Base-by-base conservation (phyloP, 2,329 filamentous ascomycete species). In the Epichloe baconii region DNA sequence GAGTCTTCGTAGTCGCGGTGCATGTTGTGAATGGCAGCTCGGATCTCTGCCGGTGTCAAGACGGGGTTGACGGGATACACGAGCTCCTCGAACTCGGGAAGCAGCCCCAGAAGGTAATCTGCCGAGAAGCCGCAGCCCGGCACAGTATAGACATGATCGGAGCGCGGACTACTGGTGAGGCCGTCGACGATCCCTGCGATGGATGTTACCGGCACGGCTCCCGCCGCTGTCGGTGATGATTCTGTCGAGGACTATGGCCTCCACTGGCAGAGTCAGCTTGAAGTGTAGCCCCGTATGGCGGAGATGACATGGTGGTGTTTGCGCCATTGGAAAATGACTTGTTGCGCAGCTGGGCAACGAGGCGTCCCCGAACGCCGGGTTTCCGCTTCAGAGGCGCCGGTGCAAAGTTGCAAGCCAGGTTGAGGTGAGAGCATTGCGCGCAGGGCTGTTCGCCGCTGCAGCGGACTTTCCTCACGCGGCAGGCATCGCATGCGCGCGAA, bases 51-150 rank as follows among this genome's bases (percentile, higher is more conserved):
- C 0, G 62, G 58, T 0, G 62, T 57, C 43, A 68, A 50, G 43
- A 67, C 58, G 19, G 67, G 67, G 47, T 66, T 69, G 41, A 68
- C 59, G 1, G 67, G 67, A 12, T 68, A 69, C 7, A 69, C 66
- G 5, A 64, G 58, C 21, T 62, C 57, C 38, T 68, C 64, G 47
- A 64, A 69, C 14, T 66, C 60, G 1, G 60, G 58, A 5, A 69
- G 53, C 15, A 69, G 58, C 4, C 52, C 53, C 36, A 66, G 54
- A 52, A 69, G 68, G 55, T 66, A 69, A 15, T 63, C 61, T 0
- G 57, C 5, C 0, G 60, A 56, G 15, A 65, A 68, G 3, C 54
- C 55, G 38, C 48, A 40, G 19, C 55, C 50, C 10, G 51, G 46
- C 42, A 50, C 45, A 36, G 48, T 38, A 21, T 44, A 47, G 14